These are phyloP conservation scores for Cercospora janseana DNA, from an alignment of 2,329 filamentous ascomycete species.

Conservation along the genomic window DNA sequence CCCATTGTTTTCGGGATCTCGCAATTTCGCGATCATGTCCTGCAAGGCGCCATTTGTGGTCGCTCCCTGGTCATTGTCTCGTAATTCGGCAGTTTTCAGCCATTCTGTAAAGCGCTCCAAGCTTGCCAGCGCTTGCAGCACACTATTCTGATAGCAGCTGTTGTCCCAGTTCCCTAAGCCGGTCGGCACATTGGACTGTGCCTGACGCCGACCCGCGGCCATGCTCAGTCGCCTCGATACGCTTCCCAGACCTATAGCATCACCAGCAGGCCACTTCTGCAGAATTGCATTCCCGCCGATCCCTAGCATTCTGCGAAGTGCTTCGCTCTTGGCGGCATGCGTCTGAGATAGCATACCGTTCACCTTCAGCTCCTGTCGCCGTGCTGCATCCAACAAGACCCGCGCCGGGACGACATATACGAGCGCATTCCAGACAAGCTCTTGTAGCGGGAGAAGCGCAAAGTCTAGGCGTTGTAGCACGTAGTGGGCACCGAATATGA, in stretches of 20 bases:
- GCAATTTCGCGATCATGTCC: conserved; percentile 67
- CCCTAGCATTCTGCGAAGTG: conserved; percentile 40
- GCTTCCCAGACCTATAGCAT: conserved; percentile 30
- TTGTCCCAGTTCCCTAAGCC: conserved; percentile 91
- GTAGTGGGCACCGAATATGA: conserved; percentile 36
- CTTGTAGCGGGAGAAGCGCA: conserved; percentile 42
- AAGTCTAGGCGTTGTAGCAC: conserved; percentile 33
- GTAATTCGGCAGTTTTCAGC: conserved; percentile 19
- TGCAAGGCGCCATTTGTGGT: conserved; percentile 52
- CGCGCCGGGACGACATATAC: conserved; percentile 58
- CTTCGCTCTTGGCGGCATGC: conserved; percentile 41
- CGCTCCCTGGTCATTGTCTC: conserved; percentile 15
- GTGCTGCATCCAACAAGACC: conserved; percentile 58
- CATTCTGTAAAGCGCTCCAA: conserved; percentile 49
- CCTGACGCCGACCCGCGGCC: conserved; percentile 18
- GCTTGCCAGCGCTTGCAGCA: conserved; percentile 65
- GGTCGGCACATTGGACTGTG: conserved; percentile 41
- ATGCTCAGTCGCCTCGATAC: conserved; percentile 34
- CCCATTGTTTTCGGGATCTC: conserved; percentile 68
- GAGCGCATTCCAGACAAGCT: conserved; percentile 60
- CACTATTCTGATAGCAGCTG: conserved; percentile 96
- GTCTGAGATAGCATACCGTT: conserved; percentile 35
- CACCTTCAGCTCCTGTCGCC: conserved; percentile 31
- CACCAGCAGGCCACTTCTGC: conserved; percentile 38
- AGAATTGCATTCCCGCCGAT: conserved; percentile 41